phyloP scores from a whole-genome alignment of 169 alveolate genomes.

The Nephromyces sp. region DNA sequence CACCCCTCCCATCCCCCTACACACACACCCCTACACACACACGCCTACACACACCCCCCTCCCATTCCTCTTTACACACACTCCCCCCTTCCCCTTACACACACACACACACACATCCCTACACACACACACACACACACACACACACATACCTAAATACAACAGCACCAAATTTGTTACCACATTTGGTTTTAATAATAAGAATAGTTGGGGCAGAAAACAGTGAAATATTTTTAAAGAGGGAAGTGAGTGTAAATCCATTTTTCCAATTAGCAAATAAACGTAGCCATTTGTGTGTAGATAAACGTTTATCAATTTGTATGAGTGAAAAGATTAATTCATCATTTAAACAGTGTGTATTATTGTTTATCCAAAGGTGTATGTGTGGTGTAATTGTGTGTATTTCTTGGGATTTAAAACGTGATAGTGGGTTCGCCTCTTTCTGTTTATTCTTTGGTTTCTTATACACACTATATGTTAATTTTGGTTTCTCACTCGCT shows the following conservation, averaged over 20 bases:
- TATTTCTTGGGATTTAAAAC: not conserved
- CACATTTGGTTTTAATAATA: conserved; percentile 17
- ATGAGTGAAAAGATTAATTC: not conserved
- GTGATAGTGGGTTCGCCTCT: not conserved
- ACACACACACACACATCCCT: not conserved
- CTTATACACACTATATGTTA: not conserved
- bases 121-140: not conserved
- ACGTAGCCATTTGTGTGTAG: not conserved
- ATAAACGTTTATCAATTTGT: not conserved
- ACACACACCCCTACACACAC: too few relatives aligned
- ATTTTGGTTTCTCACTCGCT: not conserved
- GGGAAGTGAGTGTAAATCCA: conserved; percentile 28
- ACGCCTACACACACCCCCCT: not conserved
- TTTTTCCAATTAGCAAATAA: not conserved
- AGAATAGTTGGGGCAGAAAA: conserved; percentile 32
- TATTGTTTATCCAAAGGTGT: not conserved
- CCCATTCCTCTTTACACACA: too few relatives aligned
- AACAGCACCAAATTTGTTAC: conserved; percentile 27
- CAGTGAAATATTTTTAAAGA: conserved; percentile 18
- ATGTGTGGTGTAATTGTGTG: not conserved
- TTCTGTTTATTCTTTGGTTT: not conserved
- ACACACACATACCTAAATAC: conserved; percentile 11
- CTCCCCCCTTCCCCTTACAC: too few relatives aligned
- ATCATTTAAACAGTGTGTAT: not conserved
- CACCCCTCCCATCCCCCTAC: not conserved